These are phyloP conservation scores for Globisporangium ultimum DNA, from an alignment of 352 stramenopile species.

Conservation along the genomic window DNA sequence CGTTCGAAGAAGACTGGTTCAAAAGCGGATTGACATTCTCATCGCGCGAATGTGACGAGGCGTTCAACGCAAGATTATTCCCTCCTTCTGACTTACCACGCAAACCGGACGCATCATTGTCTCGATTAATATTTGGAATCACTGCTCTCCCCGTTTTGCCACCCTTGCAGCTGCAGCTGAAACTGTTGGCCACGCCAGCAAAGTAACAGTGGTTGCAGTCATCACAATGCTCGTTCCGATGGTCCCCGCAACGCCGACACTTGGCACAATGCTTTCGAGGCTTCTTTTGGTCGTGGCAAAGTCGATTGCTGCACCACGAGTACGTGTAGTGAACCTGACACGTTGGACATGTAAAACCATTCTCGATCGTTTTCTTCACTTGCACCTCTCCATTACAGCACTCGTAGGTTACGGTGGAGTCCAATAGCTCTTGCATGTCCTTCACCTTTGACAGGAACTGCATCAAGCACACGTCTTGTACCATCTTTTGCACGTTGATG, in stretches of 20 bases:
- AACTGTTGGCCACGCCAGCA: constrained; percentile 80
- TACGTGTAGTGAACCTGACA: constrained; percentile 67
- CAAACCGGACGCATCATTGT: constrained; percentile 7
- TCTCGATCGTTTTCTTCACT: constrained; percentile 64
- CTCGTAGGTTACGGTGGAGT: constrained; percentile 65
- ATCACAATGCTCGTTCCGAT: constrained; percentile 81
- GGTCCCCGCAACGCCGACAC: constrained; percentile 70
- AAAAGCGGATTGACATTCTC: constrained; percentile 27
- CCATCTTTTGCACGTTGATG: constrained; percentile 68
- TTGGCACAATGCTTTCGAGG: constrained; percentile 77
- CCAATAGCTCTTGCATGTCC: constrained; percentile 77
- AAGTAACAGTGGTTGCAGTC: constrained; percentile 85
- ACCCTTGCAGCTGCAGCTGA: constrained; percentile 71
- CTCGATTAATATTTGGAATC: constrained; percentile 32
- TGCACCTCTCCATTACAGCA: constrained; percentile 53
- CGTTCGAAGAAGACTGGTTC: constrained; percentile 13
- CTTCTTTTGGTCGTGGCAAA: constrained; percentile 77
- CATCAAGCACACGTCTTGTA: constrained; percentile 74
- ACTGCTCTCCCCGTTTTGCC: constrained; percentile 27
- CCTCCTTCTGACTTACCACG: constrained; percentile 4
- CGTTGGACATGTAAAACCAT: constrained; percentile 54
- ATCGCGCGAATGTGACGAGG: constrained; percentile 6
- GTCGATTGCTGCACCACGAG: constrained; percentile 76
- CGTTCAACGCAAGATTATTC: constrained; percentile 3
- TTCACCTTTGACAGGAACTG: constrained; percentile 82